Conservation (phyloP, 2,329 filamentous ascomycete genomes). For the Monosporascus sp. region DNA sequence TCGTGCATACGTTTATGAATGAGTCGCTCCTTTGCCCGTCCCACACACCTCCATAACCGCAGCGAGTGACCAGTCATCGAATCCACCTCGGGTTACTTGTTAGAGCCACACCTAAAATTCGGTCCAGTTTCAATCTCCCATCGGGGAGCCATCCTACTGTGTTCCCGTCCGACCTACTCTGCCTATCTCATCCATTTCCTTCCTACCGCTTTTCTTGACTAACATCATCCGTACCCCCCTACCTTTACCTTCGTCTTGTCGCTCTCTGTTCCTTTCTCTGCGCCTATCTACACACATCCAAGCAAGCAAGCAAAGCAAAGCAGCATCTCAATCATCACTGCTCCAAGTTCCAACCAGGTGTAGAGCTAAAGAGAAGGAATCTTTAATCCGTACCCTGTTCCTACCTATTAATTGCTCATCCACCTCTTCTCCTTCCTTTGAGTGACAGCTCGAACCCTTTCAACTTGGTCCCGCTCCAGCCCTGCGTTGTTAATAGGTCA, state of each 20-base stretch:
- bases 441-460: slow-evolving; percentile 20
- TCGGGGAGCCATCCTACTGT: slow-evolving; percentile 12
- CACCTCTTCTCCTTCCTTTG: slow-evolving; percentile 20
- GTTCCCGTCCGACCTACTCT: slow-evolving; percentile 17
- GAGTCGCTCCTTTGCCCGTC: slow-evolving; percentile 26
- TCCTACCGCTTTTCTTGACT: slow-evolving; percentile 22
- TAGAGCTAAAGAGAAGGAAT: slow-evolving; percentile 17
- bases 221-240: slow-evolving; percentile 12
- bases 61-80: background rate
- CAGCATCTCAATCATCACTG: slow-evolving; percentile 19
- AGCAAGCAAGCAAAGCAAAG: slow-evolving; percentile 6
- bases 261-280: slow-evolving; percentile 27
- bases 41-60: slow-evolving; percentile 16
- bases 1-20: slow-evolving; percentile 1
- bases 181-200: slow-evolving; percentile 13
- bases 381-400: slow-evolving; percentile 12
- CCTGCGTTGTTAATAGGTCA: slow-evolving; percentile 10
- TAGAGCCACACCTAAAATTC: slow-evolving; percentile 4
- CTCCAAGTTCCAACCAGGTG: slow-evolving; percentile 13
- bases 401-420: slow-evolving; percentile 19
- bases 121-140: slow-evolving; percentile 4
- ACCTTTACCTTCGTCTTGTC: slow-evolving; percentile 28
- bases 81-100: background rate
- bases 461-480: slow-evolving; percentile 16
- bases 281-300: slow-evolving; percentile 1